Conservation (phyloP, 1,284 basidiomycete species). For the Hymenochaete sp. region DNA sequence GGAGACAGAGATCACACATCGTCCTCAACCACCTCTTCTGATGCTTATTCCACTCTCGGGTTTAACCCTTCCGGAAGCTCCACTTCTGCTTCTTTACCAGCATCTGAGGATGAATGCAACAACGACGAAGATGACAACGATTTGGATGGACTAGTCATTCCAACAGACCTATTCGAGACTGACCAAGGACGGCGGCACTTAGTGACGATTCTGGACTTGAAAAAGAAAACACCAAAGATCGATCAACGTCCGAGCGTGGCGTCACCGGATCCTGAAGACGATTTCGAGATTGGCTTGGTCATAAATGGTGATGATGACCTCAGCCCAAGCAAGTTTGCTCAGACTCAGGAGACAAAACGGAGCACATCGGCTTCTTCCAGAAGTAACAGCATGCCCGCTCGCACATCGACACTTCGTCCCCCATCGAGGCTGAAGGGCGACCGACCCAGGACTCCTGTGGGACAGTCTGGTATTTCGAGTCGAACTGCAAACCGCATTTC, state of each 20-base stretch:
- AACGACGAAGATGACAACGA: conserved; percentile 63
- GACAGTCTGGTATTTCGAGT: conserved; percentile 34
- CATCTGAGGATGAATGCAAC: conserved; percentile 59
- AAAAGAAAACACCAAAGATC: conserved; percentile 49
- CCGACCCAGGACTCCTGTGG: conserved; percentile 64
- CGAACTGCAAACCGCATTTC: conserved; percentile 25
- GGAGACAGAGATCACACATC: conserved; percentile 72
- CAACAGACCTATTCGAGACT: conserved; percentile 62
- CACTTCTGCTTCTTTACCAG: conserved; percentile 54
- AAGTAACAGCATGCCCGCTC: conserved; percentile 51
- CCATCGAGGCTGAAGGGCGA: conserved; percentile 52
- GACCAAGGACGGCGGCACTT: conserved; percentile 57
- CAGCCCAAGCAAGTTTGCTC: conserved; percentile 61
- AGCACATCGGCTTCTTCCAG: conserved; percentile 30
- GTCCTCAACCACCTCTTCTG: conserved; percentile 69
- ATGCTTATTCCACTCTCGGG: conserved; percentile 68
- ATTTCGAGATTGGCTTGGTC: conserved; percentile 73
- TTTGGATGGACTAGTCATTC: conserved; percentile 72
- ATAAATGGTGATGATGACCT: conserved; percentile 74
- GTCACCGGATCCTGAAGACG: conserved; percentile 62
- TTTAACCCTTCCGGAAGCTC: conserved; percentile 66
- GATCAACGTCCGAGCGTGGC: conserved; percentile 44
- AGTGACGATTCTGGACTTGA: conserved; percentile 63
- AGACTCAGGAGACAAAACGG: conserved; percentile 39
- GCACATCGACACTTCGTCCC: conserved; percentile 42